Conservation (phyloP, 352 stramenopile genomes). For the Elongisporangium anandrum region DNA sequence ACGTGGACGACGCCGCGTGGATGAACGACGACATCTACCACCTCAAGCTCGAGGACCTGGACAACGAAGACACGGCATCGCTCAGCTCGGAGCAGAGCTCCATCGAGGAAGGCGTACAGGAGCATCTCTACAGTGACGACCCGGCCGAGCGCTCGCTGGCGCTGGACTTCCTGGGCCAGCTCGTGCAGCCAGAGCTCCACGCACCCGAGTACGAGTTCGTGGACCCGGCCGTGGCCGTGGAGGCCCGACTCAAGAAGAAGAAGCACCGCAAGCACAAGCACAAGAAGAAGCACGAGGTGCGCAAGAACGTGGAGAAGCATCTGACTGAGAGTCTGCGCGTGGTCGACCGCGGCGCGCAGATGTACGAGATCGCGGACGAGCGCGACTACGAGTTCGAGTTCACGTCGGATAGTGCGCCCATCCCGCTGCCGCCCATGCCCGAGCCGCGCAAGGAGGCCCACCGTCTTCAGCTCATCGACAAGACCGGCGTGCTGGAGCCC, state of each 20-base stretch:
- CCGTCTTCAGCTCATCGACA: conserved; percentile 40
- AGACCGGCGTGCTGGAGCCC: conserved; percentile 30
- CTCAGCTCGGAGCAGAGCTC: conserved; percentile 19
- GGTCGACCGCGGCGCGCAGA: conserved; percentile 12
- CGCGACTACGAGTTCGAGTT: conserved; percentile 53
- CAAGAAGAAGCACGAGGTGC: conserved; percentile 29
- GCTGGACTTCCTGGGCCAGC: conserved; percentile 37
- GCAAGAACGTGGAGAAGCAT: conserved; percentile 36
- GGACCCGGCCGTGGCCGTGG: conserved; percentile 9
- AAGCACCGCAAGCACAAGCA: conserved; percentile 7
- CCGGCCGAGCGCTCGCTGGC: conserved; percentile 27
- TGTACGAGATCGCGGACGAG: conserved; percentile 1
- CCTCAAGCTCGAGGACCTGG: conserved; percentile 6
- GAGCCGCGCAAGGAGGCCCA: conserved; percentile 27
- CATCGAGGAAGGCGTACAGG: conserved; percentile 21
- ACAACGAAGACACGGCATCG: conserved; percentile 25
- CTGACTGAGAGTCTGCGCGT: conserved; percentile 28
- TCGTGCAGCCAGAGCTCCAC: conserved; percentile 19
- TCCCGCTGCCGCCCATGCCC: conserved; percentile 41
- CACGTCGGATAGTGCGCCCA: conserved; percentile 27
- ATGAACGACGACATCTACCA: conserved; percentile 21
- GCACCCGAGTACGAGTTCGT: conserved; percentile 17
- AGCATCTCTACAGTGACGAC: conserved; percentile 38
- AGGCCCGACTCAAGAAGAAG: conserved; percentile 12
- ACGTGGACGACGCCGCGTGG: conserved; percentile 36